Evolutionary conservation across 179 eudicot species (phyloP).

Genomic region (Beta macrorhiza): DNA sequence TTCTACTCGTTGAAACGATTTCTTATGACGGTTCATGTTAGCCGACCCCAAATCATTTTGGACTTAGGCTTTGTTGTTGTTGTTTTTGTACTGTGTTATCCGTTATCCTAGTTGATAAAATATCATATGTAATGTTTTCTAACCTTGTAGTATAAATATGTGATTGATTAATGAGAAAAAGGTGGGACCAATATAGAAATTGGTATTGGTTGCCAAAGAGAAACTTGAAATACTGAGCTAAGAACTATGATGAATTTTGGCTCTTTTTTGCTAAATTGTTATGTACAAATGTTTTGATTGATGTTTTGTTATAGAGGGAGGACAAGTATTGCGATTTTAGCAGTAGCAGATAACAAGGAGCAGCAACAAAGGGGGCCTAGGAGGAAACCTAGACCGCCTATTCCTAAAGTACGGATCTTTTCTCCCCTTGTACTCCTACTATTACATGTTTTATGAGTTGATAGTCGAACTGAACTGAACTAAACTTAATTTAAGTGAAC

Average conservation of each 20-base stretch:
- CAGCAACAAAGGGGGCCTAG: conserved; percentile 51
- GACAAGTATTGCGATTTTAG: conserved; percentile 66
- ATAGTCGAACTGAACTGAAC: too few relatives aligned
- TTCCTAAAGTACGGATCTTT: conserved; percentile 62
- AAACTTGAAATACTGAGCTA: not conserved
- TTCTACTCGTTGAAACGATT: not conserved
- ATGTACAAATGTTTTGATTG: not conserved
- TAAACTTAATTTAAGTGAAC: too few relatives aligned
- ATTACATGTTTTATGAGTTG: not conserved
- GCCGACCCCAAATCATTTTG: too few relatives aligned
- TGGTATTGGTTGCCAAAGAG: too few relatives aligned
- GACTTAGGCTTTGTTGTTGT: not conserved
- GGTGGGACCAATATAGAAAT: too few relatives aligned
- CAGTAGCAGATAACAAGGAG: conserved; percentile 42
- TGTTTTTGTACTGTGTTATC: too few relatives aligned
- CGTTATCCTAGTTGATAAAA: not conserved
- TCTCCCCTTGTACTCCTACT: not conserved
- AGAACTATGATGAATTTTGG: not conserved
- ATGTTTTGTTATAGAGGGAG: conserved; percentile 64
- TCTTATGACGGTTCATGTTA: too few relatives aligned
- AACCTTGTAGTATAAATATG: too few relatives aligned
- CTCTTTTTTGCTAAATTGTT: not conserved
- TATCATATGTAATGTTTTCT: too few relatives aligned
- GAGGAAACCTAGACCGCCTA: conserved; percentile 67
- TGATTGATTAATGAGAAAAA: too few relatives aligned